Base-by-base conservation (phyloP, 495 filamentous ascomycete genomes). In the Rhypophila decipiens region DNA sequence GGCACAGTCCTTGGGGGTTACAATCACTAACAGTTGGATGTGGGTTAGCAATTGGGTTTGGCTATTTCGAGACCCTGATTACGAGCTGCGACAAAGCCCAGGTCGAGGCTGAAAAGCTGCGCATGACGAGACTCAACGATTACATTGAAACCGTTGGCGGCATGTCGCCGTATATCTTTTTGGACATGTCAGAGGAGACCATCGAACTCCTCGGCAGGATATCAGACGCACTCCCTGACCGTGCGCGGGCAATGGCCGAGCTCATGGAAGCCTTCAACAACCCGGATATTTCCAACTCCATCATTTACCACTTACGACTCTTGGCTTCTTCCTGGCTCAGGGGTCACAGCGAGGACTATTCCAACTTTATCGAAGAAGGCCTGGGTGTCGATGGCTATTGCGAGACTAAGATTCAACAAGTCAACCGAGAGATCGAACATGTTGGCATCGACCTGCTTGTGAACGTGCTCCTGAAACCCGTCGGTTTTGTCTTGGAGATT, bases 281-380 rank as follows among this genome's bases (percentile, higher is more conserved):
- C 35, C 59, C 70, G 4, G 75, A 76, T 41, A 61, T 68, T 24
- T 84, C 88, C 20, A 80, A 83, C 58, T 75, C 79, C 42, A 83
- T 96, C 52, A 83, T 96, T 49, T 78, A 73, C 59, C 73, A 74
- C 53, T 51, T 71, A 18, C 66, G 95, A 72, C 76, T 96, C 35
- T 75, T 98, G 35, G 93, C 93, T 3, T 84, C 83, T 56, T 82
- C 90, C 12, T 94, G 84, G 82, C 84, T 97, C 72, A 91, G 86
- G 68, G 76, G 79, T 1, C 80, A 89, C 55, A 61, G 74, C 2
- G 76, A 74, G 4, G 69, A 73, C 11, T 97, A 89, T 61, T 68
- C 78, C 55, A 77, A 79, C 4, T 98, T 87, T 62, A 70, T 94
- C 34, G 60, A 71, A 5, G 68, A 74, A 42, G 75, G 74, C 35